Evolutionary conservation across 2,329 filamentous ascomycete species (phyloP).

Genomic region (Aureobasidium namibiae): DNA sequence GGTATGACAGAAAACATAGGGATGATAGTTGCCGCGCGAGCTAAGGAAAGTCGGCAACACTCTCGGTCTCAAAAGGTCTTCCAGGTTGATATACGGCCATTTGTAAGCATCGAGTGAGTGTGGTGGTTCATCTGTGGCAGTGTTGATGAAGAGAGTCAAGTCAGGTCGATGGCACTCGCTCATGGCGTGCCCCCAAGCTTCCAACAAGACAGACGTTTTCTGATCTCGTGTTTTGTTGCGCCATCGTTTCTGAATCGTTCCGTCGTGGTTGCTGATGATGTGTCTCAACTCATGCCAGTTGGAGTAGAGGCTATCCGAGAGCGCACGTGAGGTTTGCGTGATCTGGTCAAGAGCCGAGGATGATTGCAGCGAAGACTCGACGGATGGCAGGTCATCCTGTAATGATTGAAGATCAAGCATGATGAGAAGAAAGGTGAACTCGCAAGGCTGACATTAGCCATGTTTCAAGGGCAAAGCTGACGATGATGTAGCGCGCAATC

Average conservation of each 20-base stretch:
- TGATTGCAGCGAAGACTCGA: background rate
- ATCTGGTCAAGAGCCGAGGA: background rate
- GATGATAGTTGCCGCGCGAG: slow-evolving; percentile 39
- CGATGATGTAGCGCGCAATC: background rate
- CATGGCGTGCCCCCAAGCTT: slow-evolving; percentile 42
- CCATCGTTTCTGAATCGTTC: slow-evolving; percentile 47
- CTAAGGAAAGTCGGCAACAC: slow-evolving; percentile 45
- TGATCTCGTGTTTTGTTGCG: slow-evolving; percentile 44
- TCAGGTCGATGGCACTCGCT: slow-evolving; percentile 44
- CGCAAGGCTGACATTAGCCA: background rate
- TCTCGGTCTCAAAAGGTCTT: slow-evolving; percentile 43
- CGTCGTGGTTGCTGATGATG: slow-evolving; percentile 44
- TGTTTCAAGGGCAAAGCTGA: background rate
- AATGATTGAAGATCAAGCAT: slow-evolving; percentile 4
- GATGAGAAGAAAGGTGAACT: background rate
- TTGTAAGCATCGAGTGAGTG: slow-evolving; percentile 30
- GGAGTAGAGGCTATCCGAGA: slow-evolving; percentile 25
- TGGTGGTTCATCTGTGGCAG: slow-evolving; percentile 18
- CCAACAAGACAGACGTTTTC: slow-evolving; percentile 37
- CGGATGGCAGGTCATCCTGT: background rate
- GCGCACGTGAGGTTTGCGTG: background rate
- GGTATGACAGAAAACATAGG: slow-evolving; percentile 20
- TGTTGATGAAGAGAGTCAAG: slow-evolving; percentile 28
- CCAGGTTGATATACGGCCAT: slow-evolving; percentile 50
- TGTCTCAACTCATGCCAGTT: slow-evolving; percentile 29